Base-by-base conservation (phyloP, 2,329 filamentous ascomycete genomes). In the Ophiostoma perfectum region DNA sequence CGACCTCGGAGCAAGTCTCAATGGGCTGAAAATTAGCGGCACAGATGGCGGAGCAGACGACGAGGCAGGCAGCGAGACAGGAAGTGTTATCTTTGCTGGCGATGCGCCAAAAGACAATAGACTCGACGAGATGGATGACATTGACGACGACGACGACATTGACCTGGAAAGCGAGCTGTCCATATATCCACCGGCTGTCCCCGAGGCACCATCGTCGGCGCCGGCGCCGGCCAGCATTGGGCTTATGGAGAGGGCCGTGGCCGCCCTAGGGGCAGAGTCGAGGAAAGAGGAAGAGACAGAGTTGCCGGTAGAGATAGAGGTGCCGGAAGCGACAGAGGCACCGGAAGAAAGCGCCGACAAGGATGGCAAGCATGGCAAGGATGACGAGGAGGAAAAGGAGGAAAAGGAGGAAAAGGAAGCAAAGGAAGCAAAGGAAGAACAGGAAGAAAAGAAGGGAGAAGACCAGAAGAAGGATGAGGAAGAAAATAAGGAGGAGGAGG, bases 131-230 rank as follows among this genome's bases (percentile, higher is more conserved):
- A 3, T 6, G 18, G 63, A 47, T 6, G 42, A 36, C 18, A 6
- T 11, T 11, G 63, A 64, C 41, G 39, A 64, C 12, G 44, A 63
- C 58, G 58, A 11, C 44, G 42, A 36, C 36, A 1, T 14, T 12
- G 58, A 63, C 11, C 36, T 5, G 2, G 27, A 64, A 14, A 41
- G n/a, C 12, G 12, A 64, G n/a, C n/a, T 47, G 42, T 44, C 41
- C 18, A 18, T 12, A 38, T 64, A 27, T 42, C 63, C 41, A 18
- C 63, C 63, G 27, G 63, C 63, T n/a, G 63, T 64, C 8, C 63
- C 63, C 2, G 41, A 45, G 3, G 63, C 63, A 18, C 63, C 63
- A 11, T 45, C 42, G 9, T 64, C 63, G 11, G 63, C 63, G 5
- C 42, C n/a, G 0, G 41, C 39, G 2, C 63, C 63, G 5, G 41